These are phyloP conservation scores for Phytophthora boehmeriae DNA, from an alignment of 352 stramenopile species.

Conservation along the genomic window DNA sequence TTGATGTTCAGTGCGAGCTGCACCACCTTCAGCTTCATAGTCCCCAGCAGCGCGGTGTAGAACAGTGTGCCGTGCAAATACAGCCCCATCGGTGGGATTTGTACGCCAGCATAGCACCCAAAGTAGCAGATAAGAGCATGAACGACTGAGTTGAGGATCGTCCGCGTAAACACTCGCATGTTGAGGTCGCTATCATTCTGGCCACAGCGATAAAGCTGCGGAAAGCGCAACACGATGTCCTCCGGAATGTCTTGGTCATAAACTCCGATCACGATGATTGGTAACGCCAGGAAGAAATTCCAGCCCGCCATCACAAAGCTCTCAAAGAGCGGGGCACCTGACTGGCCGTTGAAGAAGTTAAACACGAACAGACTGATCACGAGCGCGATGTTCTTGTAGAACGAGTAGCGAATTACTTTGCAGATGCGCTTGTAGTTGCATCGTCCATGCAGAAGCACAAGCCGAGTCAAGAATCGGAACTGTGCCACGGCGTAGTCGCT, in stretches of 20 bases:
- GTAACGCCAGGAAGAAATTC: constrained; percentile 91
- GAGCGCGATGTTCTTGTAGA: constrained; percentile 99
- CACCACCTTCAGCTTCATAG: constrained; percentile 78
- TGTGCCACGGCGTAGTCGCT: constrained; percentile 94
- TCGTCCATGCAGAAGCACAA: constrained; percentile 96
- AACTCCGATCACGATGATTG: constrained; percentile 86
- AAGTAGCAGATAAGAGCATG: constrained; percentile 69
- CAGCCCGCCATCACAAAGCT: constrained; percentile 77
- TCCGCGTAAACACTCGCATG: constrained; percentile 52
- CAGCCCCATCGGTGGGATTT: constrained; percentile 29
- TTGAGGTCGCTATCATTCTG: constrained; percentile 71
- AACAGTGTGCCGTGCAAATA: constrained; percentile 68
- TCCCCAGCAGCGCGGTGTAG: constrained; percentile 66
- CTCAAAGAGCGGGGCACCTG: constrained; percentile 80
- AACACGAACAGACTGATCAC: constrained; percentile 93
- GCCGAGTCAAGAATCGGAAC: constrained; percentile 93
- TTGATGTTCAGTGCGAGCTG: constrained; percentile 68
- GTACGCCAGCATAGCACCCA: constrained; percentile 47
- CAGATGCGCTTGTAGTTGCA: constrained; percentile 97
- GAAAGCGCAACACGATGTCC: constrained; percentile 49
- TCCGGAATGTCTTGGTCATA: constrained; percentile 75
- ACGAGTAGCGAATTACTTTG: constrained; percentile 96
- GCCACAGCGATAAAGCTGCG: constrained; percentile 55
- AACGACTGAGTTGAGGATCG: constrained; percentile 54
- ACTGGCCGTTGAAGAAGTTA: constrained; percentile 94